phyloP scores from a whole-genome alignment of 208 protist genomes.

The Crithidia fasciculata region DNA sequence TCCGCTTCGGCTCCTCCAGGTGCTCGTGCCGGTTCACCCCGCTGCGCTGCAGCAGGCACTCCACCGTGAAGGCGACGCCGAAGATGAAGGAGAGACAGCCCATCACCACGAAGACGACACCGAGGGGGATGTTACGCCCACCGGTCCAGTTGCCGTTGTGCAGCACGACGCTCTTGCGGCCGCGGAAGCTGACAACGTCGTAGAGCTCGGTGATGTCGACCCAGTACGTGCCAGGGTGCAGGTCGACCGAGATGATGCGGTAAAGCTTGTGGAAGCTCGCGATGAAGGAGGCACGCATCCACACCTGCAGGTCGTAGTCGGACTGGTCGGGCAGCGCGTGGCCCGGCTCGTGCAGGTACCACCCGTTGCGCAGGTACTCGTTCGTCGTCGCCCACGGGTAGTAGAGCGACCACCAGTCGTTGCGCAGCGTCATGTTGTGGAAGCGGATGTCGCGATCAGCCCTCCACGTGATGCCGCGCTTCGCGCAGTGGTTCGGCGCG shows the following conservation, averaged over 20 bases:
- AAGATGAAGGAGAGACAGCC: slow-evolving; percentile 66
- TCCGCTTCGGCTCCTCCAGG: slow-evolving; percentile 54
- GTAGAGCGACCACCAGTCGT: slow-evolving; percentile 68
- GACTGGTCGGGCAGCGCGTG: slow-evolving; percentile 78
- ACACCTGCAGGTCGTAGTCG: slow-evolving; percentile 98
- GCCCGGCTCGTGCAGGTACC: slow-evolving; percentile 84
- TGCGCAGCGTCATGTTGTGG: slow-evolving; percentile 45
- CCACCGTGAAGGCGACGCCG: slow-evolving; percentile 59
- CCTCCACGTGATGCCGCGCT: slow-evolving; percentile 91
- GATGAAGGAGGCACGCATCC: slow-evolving; percentile 94
- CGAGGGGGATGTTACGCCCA: slow-evolving; percentile 47
- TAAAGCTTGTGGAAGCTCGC: slow-evolving; percentile 97
- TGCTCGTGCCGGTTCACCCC: slow-evolving; percentile 32
- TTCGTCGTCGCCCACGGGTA: slow-evolving; percentile 75
- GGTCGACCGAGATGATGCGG: slow-evolving; percentile 87
- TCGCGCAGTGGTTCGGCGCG: slow-evolving; percentile 62
- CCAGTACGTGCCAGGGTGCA: slow-evolving; percentile 68
- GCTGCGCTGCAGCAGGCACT: slow-evolving; percentile 40
- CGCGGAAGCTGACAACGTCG: slow-evolving; percentile 92
- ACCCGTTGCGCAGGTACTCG: slow-evolving; percentile 80
- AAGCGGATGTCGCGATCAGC: slow-evolving; percentile 92
- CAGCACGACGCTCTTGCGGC: slow-evolving; percentile 95
- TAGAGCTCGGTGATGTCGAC: slow-evolving; percentile 94
- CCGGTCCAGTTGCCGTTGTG: slow-evolving; percentile 74
- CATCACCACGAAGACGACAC: slow-evolving; percentile 65